Evolutionary conservation across 345 rosid species (phyloP).

Genomic region (Noccaea caerulescens): DNA sequence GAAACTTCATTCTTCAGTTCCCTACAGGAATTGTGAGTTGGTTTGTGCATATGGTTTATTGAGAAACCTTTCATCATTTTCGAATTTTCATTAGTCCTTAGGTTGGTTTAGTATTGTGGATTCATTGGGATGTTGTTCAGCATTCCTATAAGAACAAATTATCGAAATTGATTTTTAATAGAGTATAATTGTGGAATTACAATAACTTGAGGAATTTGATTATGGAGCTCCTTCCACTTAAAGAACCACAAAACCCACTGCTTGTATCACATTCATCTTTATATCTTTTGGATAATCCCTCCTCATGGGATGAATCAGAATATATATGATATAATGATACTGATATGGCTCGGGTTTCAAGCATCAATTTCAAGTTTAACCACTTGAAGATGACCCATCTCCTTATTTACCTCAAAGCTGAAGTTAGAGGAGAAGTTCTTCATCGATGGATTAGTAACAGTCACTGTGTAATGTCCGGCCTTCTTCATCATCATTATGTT

Average conservation of each 20-base stretch:
- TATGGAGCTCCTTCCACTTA: background rate
- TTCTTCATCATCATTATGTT: constrained; percentile 35
- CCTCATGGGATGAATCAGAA: background rate
- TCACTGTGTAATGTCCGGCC: constrained; percentile 55
- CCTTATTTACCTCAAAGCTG: constrained; percentile 46
- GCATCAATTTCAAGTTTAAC: constrained; percentile 21
- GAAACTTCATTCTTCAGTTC: constrained; percentile 20
- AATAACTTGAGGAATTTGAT: background rate
- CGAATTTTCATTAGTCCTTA: background rate
- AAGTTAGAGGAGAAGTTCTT: constrained; percentile 34
- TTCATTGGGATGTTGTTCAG: background rate
- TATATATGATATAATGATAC: background rate
- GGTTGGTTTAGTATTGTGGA: constrained; percentile 24
- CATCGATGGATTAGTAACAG: constrained; percentile 41
- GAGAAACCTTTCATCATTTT: background rate
- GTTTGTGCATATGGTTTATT: constrained; percentile 19
- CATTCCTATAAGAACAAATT: background rate
- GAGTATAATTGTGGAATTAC: background rate
- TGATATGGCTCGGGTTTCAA: background rate
- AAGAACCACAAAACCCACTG: background rate
- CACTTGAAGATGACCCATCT: constrained; percentile 23
- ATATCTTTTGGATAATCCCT: background rate
- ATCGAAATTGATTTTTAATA: background rate
- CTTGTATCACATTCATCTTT: background rate
- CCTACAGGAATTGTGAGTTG: constrained; percentile 9